Evolutionary conservation across 2,329 filamentous ascomycete species (phyloP).

Genomic region (Colletotrichum euphorbiae): DNA sequence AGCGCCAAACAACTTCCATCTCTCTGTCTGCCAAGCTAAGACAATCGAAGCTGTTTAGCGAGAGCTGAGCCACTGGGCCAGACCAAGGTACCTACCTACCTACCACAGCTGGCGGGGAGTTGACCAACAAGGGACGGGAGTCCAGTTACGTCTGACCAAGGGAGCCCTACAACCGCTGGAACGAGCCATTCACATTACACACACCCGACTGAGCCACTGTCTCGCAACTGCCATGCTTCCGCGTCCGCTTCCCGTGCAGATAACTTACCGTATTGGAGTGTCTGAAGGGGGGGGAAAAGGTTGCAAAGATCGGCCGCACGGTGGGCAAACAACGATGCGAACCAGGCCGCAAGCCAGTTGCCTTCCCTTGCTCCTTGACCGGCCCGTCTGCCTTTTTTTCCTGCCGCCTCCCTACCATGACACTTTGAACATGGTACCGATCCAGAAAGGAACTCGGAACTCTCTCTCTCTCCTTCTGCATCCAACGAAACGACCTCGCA

Average conservation of each 20-base stretch:
- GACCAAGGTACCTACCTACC: too few relatives aligned
- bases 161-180: background rate
- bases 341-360: background rate
- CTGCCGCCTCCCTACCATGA: slow-evolving; percentile 15
- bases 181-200: background rate
- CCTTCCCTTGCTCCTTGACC: slow-evolving; percentile 3
- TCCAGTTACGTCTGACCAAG: background rate
- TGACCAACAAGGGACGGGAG: background rate
- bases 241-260: too few relatives aligned
- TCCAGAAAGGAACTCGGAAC: background rate
- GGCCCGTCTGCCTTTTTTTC: background rate
- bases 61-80: background rate
- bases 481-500: slow-evolving; percentile 6
- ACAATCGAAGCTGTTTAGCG: too few relatives aligned
- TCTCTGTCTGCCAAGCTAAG: background rate
- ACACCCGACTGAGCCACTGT: background rate
- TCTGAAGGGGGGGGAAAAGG: too few relatives aligned
- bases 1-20: background rate
- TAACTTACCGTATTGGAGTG: too few relatives aligned
- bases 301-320: background rate
- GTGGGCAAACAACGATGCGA: slow-evolving; percentile 10
- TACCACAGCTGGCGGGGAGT: background rate
- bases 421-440: background rate
- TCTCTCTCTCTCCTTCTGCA: background rate
- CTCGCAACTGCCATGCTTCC: too few relatives aligned